These are phyloP conservation scores for Mariannaea sp. DNA, from an alignment of 2,329 filamentous ascomycete genomes.

Conservation along the genomic window DNA sequence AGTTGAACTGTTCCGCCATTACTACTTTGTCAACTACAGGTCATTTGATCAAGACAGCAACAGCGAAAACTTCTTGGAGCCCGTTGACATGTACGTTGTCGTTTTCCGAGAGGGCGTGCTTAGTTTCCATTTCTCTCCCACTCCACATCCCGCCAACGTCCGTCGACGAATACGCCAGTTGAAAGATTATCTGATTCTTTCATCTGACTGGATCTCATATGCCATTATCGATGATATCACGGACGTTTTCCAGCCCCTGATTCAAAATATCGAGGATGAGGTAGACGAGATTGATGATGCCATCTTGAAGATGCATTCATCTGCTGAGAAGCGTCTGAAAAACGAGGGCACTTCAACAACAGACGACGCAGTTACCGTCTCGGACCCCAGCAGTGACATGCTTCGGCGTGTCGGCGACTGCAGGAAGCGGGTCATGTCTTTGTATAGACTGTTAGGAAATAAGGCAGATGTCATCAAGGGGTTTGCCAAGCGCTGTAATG, in stretches of 20 bases:
- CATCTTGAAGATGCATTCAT: slow-evolving; percentile 80
- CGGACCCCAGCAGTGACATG: slow-evolving; percentile 74
- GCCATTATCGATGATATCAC: slow-evolving; percentile 98
- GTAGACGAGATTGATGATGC: slow-evolving; percentile 96
- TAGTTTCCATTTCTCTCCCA: slow-evolving; percentile 96
- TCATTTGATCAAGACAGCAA: slow-evolving; percentile 94
- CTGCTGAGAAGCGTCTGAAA: slow-evolving; percentile 49
- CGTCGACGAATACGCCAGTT: slow-evolving; percentile 90
- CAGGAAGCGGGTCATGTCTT: slow-evolving; percentile 94
- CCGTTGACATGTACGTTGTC: slow-evolving; percentile 96
- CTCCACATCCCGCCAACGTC: slow-evolving; percentile 94
- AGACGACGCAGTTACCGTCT: slow-evolving; percentile 50
- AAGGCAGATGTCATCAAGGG: slow-evolving; percentile 99
- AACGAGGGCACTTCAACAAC: slow-evolving; percentile 53
- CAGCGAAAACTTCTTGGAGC: slow-evolving; percentile 89
- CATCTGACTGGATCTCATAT: slow-evolving; percentile 97
- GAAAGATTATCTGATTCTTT: slow-evolving; percentile 89
- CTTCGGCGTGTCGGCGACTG: slow-evolving; percentile 90
- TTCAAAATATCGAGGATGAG: slow-evolving; percentile 91
- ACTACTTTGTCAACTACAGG: slow-evolving; percentile 98
- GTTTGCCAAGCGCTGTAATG: slow-evolving; percentile 97
- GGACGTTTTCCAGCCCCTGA: slow-evolving; percentile 90
- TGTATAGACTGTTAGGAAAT: slow-evolving; percentile 91
- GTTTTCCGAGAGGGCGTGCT: slow-evolving; percentile 96
- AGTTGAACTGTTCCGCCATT: slow-evolving; percentile 94